Evolutionary conservation across 768 basidiomycete genomes (phyloP), one percentile per base, ranked within the genome.

Genomic region (Podaxis pistillaris): DNA sequence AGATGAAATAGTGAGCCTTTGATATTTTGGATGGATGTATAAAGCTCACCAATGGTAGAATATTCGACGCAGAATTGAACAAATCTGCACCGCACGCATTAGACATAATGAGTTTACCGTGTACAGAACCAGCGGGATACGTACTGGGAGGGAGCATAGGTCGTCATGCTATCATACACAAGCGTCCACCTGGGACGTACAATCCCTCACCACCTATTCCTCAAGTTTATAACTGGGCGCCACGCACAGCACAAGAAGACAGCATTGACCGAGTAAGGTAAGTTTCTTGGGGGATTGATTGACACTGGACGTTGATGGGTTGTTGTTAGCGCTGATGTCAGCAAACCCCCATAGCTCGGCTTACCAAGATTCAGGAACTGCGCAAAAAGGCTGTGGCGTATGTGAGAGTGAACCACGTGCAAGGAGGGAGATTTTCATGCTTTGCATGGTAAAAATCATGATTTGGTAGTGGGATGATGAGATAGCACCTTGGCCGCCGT

Each of bases 31-130:
- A 26, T 50, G 26, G 9, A 1, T 13, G 4, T 28, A 24, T 9
- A 26, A 24, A 12, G 8, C 49, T 1, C 19, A 46, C 56, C 40
- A 44, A 57, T 57, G 15, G 56, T 57, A 44, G 56, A 57, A 30
- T 57, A 57, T 57, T 57, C 56, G 26, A 57, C 56, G 26, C 56
- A 57, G 15, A 47, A 57, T 30, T 57, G 56, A 30, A 57, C 56
- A 36, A 57, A 46, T 47, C 56, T 57, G 1, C 7, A 8, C 7
- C 9, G 6, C 12, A 2, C 19, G 11, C 7, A 50, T 19, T 50
- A 1, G 13, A 50, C 49, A 8, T 3, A 24, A 8, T 24, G 3
- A 22, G 49, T 41, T 12, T 17, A 6, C n/a, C 28, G 1, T 7
- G 6, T 26, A 50, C 12, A 28, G 49, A 15, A 36, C 9, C 9